phyloP scores from a whole-genome alignment of 1,284 basidiomycete species.

The Rhodofomes roseus region DNA sequence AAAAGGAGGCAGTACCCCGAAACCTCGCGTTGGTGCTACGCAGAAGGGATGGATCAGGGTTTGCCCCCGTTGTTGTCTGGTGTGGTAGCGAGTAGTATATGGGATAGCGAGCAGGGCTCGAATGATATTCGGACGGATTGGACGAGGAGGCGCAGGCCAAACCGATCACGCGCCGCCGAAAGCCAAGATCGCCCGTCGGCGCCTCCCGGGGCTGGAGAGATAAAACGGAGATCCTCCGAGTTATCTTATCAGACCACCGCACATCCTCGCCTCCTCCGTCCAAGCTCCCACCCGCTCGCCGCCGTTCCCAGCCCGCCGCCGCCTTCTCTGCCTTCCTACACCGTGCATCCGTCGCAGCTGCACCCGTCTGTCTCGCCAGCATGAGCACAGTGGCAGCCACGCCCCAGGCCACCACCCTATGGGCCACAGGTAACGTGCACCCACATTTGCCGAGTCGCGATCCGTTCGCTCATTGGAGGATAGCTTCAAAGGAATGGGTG shows the following conservation, averaged over 20 bases:
- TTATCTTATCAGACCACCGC: slow-evolving; percentile 32
- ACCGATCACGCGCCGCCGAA: slow-evolving; percentile 2
- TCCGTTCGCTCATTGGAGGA: slow-evolving; percentile 27
- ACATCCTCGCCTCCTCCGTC: slow-evolving; percentile 16
- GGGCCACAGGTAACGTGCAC: slow-evolving; percentile 40
- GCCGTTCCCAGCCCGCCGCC: slow-evolving; percentile 1
- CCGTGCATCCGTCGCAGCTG: not conserved
- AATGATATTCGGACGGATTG: slow-evolving; percentile 6
- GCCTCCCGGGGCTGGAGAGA: slow-evolving; percentile 7
- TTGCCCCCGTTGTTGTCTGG: not conserved
- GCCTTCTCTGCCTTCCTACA: not conserved
- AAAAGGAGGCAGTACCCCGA: not conserved
- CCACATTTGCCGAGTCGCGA: slow-evolving; percentile 37
- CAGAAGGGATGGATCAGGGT: not conserved
- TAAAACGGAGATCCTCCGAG: slow-evolving; percentile 16
- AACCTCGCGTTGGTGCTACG: not conserved
- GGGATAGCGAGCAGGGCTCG: not conserved
- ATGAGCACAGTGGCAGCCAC: slow-evolving; percentile 27
- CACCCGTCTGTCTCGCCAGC: slow-evolving; percentile 7
- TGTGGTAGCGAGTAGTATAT: slow-evolving; percentile 2
- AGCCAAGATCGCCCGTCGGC: slow-evolving; percentile 8
- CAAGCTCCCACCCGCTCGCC: slow-evolving; percentile 8
- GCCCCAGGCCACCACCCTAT: slow-evolving; percentile 45
- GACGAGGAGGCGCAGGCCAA: not conserved
- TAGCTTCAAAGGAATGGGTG: slow-evolving; percentile 89